A percentile compares a stretch with the other conserved stretches of the same genome.
phyloP scores from a whole-genome alignment of 352 stramenopile genomes.

The Phytophthora pinifolia region DNA sequence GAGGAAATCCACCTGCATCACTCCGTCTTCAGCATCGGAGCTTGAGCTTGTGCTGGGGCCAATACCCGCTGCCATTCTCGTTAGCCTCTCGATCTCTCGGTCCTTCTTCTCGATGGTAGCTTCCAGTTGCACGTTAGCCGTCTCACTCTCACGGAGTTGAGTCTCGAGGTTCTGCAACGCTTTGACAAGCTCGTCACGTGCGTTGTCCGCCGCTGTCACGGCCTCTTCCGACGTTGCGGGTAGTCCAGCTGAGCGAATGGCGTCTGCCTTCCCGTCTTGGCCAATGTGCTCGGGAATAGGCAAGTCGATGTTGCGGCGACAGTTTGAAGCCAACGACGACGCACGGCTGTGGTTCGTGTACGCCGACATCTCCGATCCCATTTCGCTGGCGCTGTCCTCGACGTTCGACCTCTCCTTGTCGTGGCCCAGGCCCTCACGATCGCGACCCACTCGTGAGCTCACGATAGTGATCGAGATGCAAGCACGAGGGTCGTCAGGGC shows the following conservation, averaged over 20 bases:
- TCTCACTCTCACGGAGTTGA: constrained; percentile 54
- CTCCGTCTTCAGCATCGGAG: constrained; percentile 28
- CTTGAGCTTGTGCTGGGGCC: constrained; percentile 12
- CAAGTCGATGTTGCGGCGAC: constrained; percentile 16
- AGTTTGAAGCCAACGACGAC: constrained; percentile 39
- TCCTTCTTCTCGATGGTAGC: constrained; percentile 51
- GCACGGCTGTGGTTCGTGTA: constrained; percentile 58
- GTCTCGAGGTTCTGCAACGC: constrained; percentile 52
- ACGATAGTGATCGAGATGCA: constrained; percentile 67
- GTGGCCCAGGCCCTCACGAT: constrained; percentile 10
- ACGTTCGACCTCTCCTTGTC: constrained; percentile 49
- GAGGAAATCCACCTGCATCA: constrained; percentile 57
- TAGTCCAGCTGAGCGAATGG: constrained; percentile 21
- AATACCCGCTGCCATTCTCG: constrained; percentile 38
- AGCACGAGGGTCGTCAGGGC: constrained; percentile 49
- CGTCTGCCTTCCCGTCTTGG: constrained; percentile 17
- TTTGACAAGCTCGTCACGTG: constrained; percentile 42
- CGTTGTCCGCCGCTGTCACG: constrained; percentile 14
- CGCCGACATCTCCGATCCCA: constrained; percentile 47
- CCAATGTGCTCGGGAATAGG: constrained; percentile 15
- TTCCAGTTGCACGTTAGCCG: constrained; percentile 58
- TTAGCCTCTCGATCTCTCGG: constrained; percentile 45
- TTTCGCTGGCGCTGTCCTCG: constrained; percentile 55
- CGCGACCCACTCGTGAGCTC: constrained; percentile 42
- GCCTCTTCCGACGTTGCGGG: constrained; percentile 20